These are phyloP conservation scores for Phytophthora hybrid DNA, from an alignment of 352 stramenopile species.

Conservation along the genomic window DNA sequence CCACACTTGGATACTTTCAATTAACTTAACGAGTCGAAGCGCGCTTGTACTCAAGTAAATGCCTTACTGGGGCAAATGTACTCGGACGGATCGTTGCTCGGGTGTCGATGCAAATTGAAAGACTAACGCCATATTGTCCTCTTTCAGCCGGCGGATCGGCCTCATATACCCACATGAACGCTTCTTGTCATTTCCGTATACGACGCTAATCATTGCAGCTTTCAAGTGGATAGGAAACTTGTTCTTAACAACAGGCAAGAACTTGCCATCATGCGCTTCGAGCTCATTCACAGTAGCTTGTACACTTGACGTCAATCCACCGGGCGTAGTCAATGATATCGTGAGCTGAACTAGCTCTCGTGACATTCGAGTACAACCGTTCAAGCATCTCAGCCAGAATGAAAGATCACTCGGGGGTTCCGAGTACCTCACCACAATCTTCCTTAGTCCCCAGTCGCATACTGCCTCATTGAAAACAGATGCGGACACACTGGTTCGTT, in stretches of 20 bases:
- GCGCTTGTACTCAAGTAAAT: too few species aligned
- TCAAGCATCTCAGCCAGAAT: slow-evolving; percentile 1
- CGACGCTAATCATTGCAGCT: slow-evolving; percentile 1
- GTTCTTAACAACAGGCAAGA: slow-evolving; percentile 2
- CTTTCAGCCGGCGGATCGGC: not conserved
- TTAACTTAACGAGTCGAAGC: too few species aligned
- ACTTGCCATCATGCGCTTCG: not conserved
- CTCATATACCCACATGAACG: not conserved
- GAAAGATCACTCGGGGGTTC: not conserved
- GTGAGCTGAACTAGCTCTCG: slow-evolving; percentile 1
- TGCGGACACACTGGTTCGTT: not conserved
- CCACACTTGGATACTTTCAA: too few species aligned
- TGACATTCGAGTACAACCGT: not conserved
- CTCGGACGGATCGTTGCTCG: slow-evolving; percentile 1
- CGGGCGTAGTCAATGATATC: not conserved
- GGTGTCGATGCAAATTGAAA: slow-evolving; percentile 8
- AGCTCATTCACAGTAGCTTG: slow-evolving; percentile 3
- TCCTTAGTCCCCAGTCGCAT: not conserved
- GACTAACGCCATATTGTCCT: slow-evolving; percentile 2
- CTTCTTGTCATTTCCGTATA: slow-evolving; percentile 1
- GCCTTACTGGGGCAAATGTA: not conserved
- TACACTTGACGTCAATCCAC: not conserved
- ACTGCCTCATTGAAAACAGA: not conserved
- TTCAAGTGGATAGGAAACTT: slow-evolving; percentile 14
- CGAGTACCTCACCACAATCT: not conserved